Evolutionary conservation across 176 grass and related monocot species (phyloP).

Genomic region (Zea luxurians): DNA sequence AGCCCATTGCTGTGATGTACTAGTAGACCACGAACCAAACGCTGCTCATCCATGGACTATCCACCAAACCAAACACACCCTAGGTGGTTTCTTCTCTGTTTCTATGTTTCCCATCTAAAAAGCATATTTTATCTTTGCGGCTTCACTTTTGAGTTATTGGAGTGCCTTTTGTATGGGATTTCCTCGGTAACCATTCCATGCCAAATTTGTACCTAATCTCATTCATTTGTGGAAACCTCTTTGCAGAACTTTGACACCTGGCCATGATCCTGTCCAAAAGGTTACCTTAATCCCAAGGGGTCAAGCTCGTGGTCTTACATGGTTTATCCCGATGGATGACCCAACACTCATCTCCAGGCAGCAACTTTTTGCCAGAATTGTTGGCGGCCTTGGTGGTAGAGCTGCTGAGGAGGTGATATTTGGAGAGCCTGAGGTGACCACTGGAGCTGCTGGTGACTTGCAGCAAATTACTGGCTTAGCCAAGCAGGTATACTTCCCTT

Average conservation of each 20-base stretch:
- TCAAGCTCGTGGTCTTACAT: conserved; percentile 95
- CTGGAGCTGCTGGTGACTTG: conserved; percentile 94
- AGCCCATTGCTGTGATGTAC: not conserved
- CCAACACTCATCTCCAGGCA: conserved; percentile 92
- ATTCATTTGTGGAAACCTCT: conserved; percentile 27
- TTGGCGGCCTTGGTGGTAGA: conserved; percentile 92
- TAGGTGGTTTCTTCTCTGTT: not conserved
- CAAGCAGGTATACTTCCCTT: conserved; percentile 64
- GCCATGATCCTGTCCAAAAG: conserved; percentile 96
- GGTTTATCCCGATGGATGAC: conserved; percentile 98
- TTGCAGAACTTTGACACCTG: conserved; percentile 92
- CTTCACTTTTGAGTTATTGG: not conserved
- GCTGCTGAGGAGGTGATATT: conserved; percentile 95
- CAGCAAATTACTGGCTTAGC: conserved; percentile 98
- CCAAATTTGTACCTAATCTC: not conserved
- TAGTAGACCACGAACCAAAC: no score
- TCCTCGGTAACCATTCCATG: not conserved
- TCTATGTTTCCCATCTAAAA: not conserved
- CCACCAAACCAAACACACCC: no score
- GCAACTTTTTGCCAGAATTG: conserved; percentile 96
- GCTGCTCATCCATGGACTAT: no score
- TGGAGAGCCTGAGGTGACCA: conserved; percentile 97
- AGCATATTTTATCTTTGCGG: not conserved
- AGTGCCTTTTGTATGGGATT: conserved; percentile 12
- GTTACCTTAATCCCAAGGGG: conserved; percentile 92